Evolutionary conservation across 2,329 filamentous ascomycete species (phyloP), one percentile per base, ranked within the genome.

Genomic region (Calonectria hongkongensis): DNA sequence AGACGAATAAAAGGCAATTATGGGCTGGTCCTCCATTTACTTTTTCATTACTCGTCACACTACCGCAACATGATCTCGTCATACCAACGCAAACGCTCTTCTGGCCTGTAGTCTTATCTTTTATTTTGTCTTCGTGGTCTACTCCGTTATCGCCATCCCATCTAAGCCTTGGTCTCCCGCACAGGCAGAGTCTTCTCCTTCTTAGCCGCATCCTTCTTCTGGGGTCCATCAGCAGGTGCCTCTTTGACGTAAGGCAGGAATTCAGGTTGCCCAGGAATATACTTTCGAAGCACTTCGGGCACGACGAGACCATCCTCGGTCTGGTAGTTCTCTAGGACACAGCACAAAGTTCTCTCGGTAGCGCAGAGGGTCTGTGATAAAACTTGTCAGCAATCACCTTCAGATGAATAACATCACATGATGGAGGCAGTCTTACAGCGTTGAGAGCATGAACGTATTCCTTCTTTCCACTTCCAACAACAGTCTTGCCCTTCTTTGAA

Each of bases 311-410:
- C 95, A 88, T 95, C 94, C 81, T 95, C 92, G 0, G 93, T 97
- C 88, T 99, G 97, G 85, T 96, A 98, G 86, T 98, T 99, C 87
- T 99, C 97, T 47, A 99, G 90, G 51, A 99, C 89, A 83, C 96
- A 98, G 89, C 97, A 98, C 63, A 98, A 89, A 0, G 96, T 95
- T 82, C 96, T 91, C 82, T 98, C 96, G 1, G 96, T 98, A 21
- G 96, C 96, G 84, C 94, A 96, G 47, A 98, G 88, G 25, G 94
- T 98, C 74, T 79, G 4, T 9, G 21, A 48, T 27, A 30, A 28
- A 5, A 25, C 15, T 18, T 51, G 45, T 80, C 47, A 80, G 74
- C 41, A 54, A 50, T 21, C 25, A 9, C 30, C 15, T 12, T 27
- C 21, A 4, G 10, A 16, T 18, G 12, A 13, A 18, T 50, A 18